Conservation (phyloP, 495 filamentous ascomycete genomes). For the Trichoderma virens region DNA sequence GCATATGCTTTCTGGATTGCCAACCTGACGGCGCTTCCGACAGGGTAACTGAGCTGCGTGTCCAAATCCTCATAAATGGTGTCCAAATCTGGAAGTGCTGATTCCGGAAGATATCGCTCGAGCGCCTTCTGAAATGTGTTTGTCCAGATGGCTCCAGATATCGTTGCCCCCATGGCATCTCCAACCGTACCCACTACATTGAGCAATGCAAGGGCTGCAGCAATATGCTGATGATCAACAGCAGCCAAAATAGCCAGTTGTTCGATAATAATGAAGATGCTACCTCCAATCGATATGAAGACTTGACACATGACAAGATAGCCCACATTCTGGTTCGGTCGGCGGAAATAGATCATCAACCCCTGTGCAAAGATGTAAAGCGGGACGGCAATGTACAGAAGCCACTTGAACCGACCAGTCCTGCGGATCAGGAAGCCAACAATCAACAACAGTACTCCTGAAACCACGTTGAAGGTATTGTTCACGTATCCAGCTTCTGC, state of each 20-base stretch:
- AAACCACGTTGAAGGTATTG: conserved; percentile 62
- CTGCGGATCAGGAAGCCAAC: conserved; percentile 49
- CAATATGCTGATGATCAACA: conserved; percentile 55
- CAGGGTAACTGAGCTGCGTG: conserved; percentile 43
- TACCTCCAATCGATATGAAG: conserved; percentile 64
- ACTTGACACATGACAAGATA: conserved; percentile 73
- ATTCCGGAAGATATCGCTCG: conserved; percentile 46
- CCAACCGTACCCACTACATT: conserved; percentile 55
- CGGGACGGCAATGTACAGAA: conserved; percentile 54
- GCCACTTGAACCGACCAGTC: conserved; percentile 50
- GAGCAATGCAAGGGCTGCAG: conserved; percentile 55
- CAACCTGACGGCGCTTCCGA: conserved; percentile 41
- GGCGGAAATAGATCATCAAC: conserved; percentile 67
- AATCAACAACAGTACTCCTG: conserved; percentile 52
- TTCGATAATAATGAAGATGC: conserved; percentile 49
- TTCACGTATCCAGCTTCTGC: conserved; percentile 52
- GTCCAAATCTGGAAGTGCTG: conserved; percentile 33
- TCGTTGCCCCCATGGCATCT: conserved; percentile 52
- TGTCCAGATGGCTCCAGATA: conserved; percentile 62
- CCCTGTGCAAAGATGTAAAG: conserved; percentile 60
- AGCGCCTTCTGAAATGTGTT: conserved; percentile 48
- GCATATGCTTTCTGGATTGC: conserved; percentile 52
- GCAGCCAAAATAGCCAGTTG: conserved; percentile 63
- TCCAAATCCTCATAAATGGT: conserved; percentile 47
- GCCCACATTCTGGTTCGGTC: conserved; percentile 46